Evolutionary conservation across 2,329 filamentous ascomycete genomes (phyloP).

Genomic region (Orbilia ellipsospora): DNA sequence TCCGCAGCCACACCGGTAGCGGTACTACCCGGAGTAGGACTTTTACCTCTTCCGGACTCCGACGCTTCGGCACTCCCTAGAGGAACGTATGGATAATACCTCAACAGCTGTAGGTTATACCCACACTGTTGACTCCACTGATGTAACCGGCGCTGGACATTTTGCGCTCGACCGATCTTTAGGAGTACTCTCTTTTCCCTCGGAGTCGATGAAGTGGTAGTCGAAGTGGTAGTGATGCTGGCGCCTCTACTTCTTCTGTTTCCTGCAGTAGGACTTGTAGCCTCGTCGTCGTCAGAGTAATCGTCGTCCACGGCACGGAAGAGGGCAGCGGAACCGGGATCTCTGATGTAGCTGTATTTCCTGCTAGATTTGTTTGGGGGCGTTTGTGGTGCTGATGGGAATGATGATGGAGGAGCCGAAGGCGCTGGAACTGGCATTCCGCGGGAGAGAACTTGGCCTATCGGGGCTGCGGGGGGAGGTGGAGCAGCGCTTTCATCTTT

Average conservation of each 20-base stretch:
- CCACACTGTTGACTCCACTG: conserved; percentile 95
- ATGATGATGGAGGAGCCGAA: background rate
- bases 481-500: conserved; percentile 75
- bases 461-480: conserved; percentile 66
- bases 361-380: conserved; percentile 60
- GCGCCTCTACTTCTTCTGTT: conserved; percentile 60
- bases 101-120: conserved; percentile 84
- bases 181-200: conserved; percentile 67
- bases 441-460: background rate
- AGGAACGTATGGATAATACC: conserved; percentile 87
- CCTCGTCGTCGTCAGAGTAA: conserved; percentile 58
- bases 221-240: conserved; percentile 23
- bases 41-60: background rate
- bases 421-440: background rate
- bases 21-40: background rate
- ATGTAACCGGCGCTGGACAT: conserved; percentile 89
- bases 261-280: conserved; percentile 54
- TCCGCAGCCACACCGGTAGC: background rate
- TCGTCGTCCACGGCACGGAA: conserved; percentile 58
- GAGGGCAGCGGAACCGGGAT: conserved; percentile 55
- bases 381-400: background rate
- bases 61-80: conserved; percentile 60
- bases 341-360: conserved; percentile 61
- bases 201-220: conserved; percentile 68
- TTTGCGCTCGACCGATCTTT: conserved; percentile 75